Conservation (phyloP, 257 asterid species). For the Osmanthus fragrans region DNA sequence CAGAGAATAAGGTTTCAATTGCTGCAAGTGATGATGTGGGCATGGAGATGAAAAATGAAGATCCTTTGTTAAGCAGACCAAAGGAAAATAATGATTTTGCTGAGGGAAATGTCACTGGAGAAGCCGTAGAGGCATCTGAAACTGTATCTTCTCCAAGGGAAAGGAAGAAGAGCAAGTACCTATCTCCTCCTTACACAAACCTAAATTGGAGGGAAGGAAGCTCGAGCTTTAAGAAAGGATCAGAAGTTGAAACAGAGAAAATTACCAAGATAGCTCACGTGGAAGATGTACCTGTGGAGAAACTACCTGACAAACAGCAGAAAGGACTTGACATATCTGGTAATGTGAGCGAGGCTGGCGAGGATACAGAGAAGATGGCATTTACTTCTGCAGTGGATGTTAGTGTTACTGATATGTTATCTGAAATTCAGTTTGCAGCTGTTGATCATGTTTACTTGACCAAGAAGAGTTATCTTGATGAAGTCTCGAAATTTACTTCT, state of each 20-base stretch:
- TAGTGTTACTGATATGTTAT: constrained; percentile 39
- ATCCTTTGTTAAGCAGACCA: constrained; percentile 15
- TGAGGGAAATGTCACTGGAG: constrained; percentile 28
- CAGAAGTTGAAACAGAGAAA: constrained; percentile 32
- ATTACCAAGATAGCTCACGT: constrained; percentile 27
- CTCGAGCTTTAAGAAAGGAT: constrained; percentile 31
- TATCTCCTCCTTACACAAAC: constrained; percentile 69
- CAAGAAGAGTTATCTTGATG: constrained; percentile 38
- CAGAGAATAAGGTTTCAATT: constrained; percentile 16
- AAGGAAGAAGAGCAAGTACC: constrained; percentile 81
- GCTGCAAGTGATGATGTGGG: constrained; percentile 15
- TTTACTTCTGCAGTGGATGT: constrained; percentile 34
- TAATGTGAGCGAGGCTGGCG: background rate
- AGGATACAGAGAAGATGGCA: constrained; percentile 20
- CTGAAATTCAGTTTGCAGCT: constrained; percentile 48
- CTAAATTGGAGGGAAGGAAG: constrained; percentile 25
- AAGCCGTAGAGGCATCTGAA: constrained; percentile 32
- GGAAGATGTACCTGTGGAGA: constrained; percentile 28
- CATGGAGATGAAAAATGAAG: constrained; percentile 21
- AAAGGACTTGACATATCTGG: constrained; percentile 9
- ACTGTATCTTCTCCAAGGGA: constrained; percentile 56
- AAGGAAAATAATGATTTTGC: constrained; percentile 17
- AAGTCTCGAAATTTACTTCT: constrained; percentile 42
- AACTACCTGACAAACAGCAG: background rate
- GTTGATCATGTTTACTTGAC: constrained; percentile 38